Conservation (phyloP, 1,284 basidiomycete species). For the Filobasidium uniguttulatum region DNA sequence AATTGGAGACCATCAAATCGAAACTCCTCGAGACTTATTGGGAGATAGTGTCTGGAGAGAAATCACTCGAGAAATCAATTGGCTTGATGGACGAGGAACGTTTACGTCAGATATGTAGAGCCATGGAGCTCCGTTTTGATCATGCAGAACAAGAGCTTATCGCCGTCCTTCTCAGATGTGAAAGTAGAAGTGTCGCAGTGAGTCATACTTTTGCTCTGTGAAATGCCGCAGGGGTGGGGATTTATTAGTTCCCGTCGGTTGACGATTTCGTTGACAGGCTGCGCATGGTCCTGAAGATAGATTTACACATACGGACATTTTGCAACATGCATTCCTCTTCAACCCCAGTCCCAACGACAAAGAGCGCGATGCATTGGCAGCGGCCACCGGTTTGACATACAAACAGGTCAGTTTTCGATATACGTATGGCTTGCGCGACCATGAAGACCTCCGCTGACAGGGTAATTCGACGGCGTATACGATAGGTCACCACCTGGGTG, state of each 20-base stretch:
- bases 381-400: conserved; percentile 1
- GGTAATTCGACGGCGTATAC: not conserved
- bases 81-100: too few relatives aligned
- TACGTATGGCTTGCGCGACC: not conserved
- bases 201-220: too few relatives aligned
- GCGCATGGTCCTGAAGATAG: not conserved
- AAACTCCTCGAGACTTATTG: too few relatives aligned
- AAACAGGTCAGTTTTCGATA: conserved; percentile 3
- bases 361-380: conserved; percentile 6
- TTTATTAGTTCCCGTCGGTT: not conserved
- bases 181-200: not conserved
- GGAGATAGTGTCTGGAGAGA: too few relatives aligned
- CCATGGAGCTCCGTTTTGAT: not conserved
- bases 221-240: too few relatives aligned
- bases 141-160: not conserved
- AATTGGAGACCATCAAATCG: too few relatives aligned
- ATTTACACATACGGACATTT: not conserved
- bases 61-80: too few relatives aligned
- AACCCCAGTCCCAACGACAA: conserved; percentile 5
- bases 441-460: conserved; percentile 4
- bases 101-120: too few relatives aligned
- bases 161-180: not conserved
- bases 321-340: conserved; percentile 1
- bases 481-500: not conserved
- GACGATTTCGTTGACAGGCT: not conserved